These are phyloP conservation scores for Discostella stelligeroides DNA, from an alignment of 108 stramenopile genomes.

Conservation along the genomic window DNA sequence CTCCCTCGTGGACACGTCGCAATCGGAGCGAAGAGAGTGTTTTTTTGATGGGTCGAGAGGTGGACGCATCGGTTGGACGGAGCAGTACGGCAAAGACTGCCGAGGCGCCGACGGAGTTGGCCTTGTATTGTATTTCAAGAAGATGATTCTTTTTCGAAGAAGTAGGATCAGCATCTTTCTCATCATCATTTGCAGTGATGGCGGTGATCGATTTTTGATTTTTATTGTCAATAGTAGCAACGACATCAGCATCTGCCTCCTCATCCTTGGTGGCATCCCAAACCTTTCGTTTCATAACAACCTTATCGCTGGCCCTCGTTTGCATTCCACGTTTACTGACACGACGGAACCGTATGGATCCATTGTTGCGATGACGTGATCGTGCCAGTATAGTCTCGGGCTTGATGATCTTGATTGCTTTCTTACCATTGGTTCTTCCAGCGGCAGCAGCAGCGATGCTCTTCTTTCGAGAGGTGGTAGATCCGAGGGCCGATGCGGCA, in stretches of 20 bases:
- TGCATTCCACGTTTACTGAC: constrained; percentile 88
- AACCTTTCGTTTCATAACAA: constrained; percentile 56
- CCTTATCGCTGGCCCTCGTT: constrained; percentile 73
- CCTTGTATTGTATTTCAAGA: constrained; percentile 60
- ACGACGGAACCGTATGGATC: constrained; percentile 66
- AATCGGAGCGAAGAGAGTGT: constrained; percentile 63
- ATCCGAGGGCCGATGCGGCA: constrained; percentile 53
- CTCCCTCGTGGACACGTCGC: constrained; percentile 69
- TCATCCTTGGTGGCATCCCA: constrained; percentile 39
- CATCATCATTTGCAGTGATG: constrained; percentile 21
- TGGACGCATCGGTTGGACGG: constrained; percentile 55
- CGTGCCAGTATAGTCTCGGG: constrained; percentile 70
- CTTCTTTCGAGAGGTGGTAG: constrained; percentile 42
- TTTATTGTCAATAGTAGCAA: not conserved
- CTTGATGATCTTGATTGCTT: constrained; percentile 59
- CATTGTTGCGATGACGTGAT: constrained; percentile 57
- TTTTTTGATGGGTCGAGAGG: constrained; percentile 54
- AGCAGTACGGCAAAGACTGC: constrained; percentile 81
- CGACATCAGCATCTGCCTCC: constrained; percentile 35
- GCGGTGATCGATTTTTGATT: not conserved
- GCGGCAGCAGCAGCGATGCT: not conserved
- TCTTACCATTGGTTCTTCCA: constrained; percentile 30
- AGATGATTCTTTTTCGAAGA: constrained; percentile 13
- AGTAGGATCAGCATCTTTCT: constrained; percentile 19
- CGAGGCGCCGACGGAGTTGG: constrained; percentile 75